Percentiles rank a stretch among this genome's conserved stretches.
These are phyloP conservation scores for Senna siamea DNA, from an alignment of 306 rosid species.

Conservation along the genomic window DNA sequence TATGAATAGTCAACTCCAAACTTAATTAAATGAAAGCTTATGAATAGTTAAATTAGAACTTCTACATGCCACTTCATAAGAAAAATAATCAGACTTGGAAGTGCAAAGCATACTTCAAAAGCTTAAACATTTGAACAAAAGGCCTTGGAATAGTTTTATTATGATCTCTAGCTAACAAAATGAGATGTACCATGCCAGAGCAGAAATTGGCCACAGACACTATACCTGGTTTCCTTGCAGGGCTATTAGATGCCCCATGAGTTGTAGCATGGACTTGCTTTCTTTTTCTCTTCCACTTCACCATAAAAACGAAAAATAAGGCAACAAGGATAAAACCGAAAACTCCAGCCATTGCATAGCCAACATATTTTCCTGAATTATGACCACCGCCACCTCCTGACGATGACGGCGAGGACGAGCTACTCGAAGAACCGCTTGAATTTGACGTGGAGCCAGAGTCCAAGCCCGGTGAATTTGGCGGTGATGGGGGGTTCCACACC, in stretches of 20 bases:
- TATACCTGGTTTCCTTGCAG: slow-evolving; percentile 54
- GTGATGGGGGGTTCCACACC: background rate
- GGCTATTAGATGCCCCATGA: slow-evolving; percentile 41
- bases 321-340: slow-evolving; percentile 52
- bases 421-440: slow-evolving; percentile 11
- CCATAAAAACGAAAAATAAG: slow-evolving; percentile 22
- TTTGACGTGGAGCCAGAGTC: slow-evolving; percentile 23
- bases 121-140: background rate
- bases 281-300: slow-evolving; percentile 46
- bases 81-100: background rate
- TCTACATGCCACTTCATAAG: background rate
- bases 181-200: background rate
- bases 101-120: background rate
- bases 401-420: slow-evolving; percentile 9
- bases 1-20: no score
- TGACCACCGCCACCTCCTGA: background rate
- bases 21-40: background rate
- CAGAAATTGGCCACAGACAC: background rate
- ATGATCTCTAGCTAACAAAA: background rate
- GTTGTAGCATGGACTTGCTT: slow-evolving; percentile 21
- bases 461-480: background rate
- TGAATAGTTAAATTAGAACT: background rate
- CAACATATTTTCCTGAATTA: slow-evolving; percentile 42
- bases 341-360: slow-evolving; percentile 53
- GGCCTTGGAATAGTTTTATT: background rate